Base-by-base conservation (phyloP, 2,329 filamentous ascomycete species). In the Colletotrichum eremochloae region DNA sequence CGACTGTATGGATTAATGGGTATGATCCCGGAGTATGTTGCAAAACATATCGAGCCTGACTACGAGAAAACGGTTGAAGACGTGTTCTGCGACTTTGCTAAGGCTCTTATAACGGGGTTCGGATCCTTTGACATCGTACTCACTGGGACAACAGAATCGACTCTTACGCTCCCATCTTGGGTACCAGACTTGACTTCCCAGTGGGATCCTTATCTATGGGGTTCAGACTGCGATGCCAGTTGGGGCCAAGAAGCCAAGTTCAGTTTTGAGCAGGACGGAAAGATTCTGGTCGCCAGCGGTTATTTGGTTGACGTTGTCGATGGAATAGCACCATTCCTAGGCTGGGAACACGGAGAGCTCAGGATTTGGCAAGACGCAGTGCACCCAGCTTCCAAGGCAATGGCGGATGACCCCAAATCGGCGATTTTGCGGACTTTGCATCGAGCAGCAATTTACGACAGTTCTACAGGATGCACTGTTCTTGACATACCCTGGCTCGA, bases 401-500 rank as follows among this genome's bases (percentile, higher is more conserved):
- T 67, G 12, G 55, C 63, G 2, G 12, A 56, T 5, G 38, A 56
- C 33, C 63, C 68, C 11, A 70, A 67, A 40, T 56, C 55, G 2
- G 46, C 68, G 2, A 67, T 70, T 33, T 36, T 56, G 9, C 40
- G 55, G 29, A 70, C 55, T 6, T 18, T 70, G 2, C 68, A 70
- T n/a, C 44, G 63, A 55, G 56, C 55, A 33, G 68, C 68, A 12
- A 29, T 61, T 2, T 67, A 55, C 1, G 48, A 70, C 20, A 67
- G 63, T 55, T 33, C 36, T 1, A 58, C 67, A 3, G 53, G 53
- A 4, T 67, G 15, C 36, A 67, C 68, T 4, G 8, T 70, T 52
- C 56, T 70, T 18, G 68, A 67, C 31, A 70, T 70, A 14, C 67
- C 67, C 24, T 70, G 68, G 68, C 63, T 70, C 31, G 46, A 70